Evolutionary conservation across 2,329 filamentous ascomycete genomes (phyloP), one percentile per base, ranked within the genome.

Genomic region (Fusarium temperatum): DNA sequence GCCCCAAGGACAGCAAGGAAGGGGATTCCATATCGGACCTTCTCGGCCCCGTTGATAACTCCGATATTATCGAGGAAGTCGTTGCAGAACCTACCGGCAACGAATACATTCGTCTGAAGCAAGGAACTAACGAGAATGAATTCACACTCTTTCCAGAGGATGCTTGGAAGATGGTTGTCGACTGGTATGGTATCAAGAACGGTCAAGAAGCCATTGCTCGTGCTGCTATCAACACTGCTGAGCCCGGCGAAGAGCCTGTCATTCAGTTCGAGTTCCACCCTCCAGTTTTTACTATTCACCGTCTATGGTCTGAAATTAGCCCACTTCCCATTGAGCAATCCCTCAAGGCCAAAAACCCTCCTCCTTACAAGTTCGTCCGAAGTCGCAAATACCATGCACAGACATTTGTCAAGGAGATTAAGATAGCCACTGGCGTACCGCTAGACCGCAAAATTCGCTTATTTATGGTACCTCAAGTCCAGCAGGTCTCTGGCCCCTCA

Each of bases 31-130:
- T 86, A 17, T 88, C 91, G 66, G 88, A 90, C 9, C 77, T 84
- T 13, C 88, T 96, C 63, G 95, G 95, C 3, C 93, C 94, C 0
- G 89, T 98, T 38, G 94, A 98, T 85, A 98, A 98, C 80, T 91
- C 93, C 1, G 93, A 95, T 79, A 91, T 98, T 68, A 90, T 95
- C 58, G 85, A 91, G 67, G 87, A 91, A 71, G 86, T 87, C 41
- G 84, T 91, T 64, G 82, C 81, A 56, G 87, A 90, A 66, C 83
- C 85, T 15, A 80, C 81, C 24, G 85, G 84, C 50, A 82, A 84
- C 20, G 84, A 87, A 22, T 97, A 95, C 77, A 89, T 96, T 38
- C 91, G 93, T 7, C 86, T 98, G 50, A 93, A 91, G 75, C 89
- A 89, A 4, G 94, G 92, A 22, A 83, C 91, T 51, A 87, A 91